Conservation (phyloP, 768 basidiomycete genomes). For the Xerocomellus intermedius region DNA sequence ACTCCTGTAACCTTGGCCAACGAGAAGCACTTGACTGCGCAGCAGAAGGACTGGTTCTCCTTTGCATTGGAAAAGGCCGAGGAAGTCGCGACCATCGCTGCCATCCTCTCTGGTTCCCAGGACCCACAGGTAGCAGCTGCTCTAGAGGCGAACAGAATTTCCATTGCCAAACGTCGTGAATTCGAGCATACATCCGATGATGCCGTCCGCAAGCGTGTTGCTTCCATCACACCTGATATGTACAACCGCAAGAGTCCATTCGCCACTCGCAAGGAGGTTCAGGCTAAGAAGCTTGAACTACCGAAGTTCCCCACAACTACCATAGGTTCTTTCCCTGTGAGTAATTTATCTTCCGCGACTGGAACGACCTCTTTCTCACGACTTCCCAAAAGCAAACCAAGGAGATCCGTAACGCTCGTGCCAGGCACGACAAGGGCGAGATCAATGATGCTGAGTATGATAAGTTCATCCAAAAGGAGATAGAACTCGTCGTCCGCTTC, state of each 20-base stretch:
- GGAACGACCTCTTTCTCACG: conserved; percentile 3
- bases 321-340: conserved; percentile 95
- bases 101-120: conserved; percentile 82
- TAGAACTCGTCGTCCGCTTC: conserved; percentile 90
- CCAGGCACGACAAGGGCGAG: conserved; percentile 91
- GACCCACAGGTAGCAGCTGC: conserved; percentile 66
- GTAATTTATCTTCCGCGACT: conserved; percentile 19
- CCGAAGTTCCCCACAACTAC: conserved; percentile 99
- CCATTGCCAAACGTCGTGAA: conserved; percentile 90
- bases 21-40: conserved; percentile 83
- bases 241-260: conserved; percentile 90
- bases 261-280: conserved; percentile 80
- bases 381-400: conserved; percentile 78
- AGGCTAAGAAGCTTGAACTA: conserved; percentile 83
- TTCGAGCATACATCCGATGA: conserved; percentile 95
- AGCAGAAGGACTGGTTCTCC: conserved; percentile 98
- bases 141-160: conserved; percentile 84
- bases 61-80: conserved; percentile 95
- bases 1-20: conserved; percentile 93
- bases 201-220: conserved; percentile 92
- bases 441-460: conserved; percentile 87
- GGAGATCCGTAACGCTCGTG: conserved; percentile 96
- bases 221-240: conserved; percentile 82
- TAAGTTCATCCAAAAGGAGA: conserved; percentile 97
- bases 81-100: conserved; percentile 87